Percentiles rank a stretch among this genome's conserved stretches.
phyloP scores from a whole-genome alignment of 2,329 filamentous ascomycete species.

The Aspergillus fijiensis region DNA sequence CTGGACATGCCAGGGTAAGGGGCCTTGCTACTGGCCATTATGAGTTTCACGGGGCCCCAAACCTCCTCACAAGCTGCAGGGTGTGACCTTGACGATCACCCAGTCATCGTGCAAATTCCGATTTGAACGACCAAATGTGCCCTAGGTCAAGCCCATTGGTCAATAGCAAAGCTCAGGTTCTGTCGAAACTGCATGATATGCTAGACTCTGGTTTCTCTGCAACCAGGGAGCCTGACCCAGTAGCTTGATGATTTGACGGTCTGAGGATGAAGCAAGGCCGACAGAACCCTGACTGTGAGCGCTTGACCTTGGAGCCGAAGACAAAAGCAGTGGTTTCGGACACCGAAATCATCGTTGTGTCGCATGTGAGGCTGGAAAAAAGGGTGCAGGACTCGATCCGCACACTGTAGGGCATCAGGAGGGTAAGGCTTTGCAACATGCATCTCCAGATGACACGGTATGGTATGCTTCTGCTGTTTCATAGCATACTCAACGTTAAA shows the following conservation, averaged over 20 bases:
- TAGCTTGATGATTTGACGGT: not conserved
- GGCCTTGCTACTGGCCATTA: not conserved
- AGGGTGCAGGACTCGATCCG: not conserved
- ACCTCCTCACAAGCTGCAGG: not conserved
- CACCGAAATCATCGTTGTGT: not conserved
- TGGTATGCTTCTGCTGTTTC: not conserved
- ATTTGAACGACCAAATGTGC: not conserved
- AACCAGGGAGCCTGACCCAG: not conserved
- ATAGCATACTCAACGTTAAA: not conserved
- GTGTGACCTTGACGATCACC: conserved; percentile 5
- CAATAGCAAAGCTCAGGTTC: not conserved
- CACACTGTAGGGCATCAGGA: not conserved
- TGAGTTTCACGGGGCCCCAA: conserved; percentile 2
- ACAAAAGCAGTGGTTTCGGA: conserved; percentile 4
- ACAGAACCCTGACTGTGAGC: not conserved
- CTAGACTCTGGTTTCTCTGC: not conserved
- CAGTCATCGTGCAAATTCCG: not conserved
- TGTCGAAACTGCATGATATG: not conserved
- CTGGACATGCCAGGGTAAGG: not conserved
- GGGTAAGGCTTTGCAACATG: not conserved
- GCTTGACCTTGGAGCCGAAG: not conserved
- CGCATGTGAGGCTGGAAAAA: not conserved
- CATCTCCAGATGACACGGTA: not conserved
- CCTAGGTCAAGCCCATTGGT: conserved; percentile 7
- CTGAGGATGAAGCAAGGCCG: not conserved